Conservation (phyloP, 208 protist genomes). For the Crithidia fasciculata region DNA sequence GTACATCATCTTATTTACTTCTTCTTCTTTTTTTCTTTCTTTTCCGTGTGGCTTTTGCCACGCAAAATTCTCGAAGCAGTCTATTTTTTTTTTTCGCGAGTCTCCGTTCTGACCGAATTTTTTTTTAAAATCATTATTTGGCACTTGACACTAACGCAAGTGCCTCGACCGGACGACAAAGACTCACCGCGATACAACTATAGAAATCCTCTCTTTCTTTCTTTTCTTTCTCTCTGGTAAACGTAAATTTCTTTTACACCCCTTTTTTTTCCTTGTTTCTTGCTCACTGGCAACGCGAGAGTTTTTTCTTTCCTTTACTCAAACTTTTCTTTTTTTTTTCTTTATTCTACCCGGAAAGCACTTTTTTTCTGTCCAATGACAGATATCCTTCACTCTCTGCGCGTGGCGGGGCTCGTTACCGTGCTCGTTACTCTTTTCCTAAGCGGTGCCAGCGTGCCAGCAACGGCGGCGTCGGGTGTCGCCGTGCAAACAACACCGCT, state of each 20-base stretch:
- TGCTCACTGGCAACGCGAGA: neutral
- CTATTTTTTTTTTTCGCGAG: slow-evolving; percentile 23
- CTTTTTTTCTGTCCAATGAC: neutral
- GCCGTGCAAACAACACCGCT: slow-evolving; percentile 34
- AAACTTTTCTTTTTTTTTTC: slow-evolving; percentile 4
- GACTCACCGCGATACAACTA: no score
- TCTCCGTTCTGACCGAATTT: neutral
- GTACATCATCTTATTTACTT: no score
- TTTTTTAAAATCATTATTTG: neutral
- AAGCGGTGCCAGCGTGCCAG: no score
- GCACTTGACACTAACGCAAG: no score
- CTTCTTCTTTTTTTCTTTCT: no score
- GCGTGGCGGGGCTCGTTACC: neutral
- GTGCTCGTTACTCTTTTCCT: slow-evolving; percentile 2
- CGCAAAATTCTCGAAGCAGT: no score
- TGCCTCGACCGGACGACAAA: no score
- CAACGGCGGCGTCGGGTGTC: no score
- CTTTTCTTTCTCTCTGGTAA: slow-evolving; percentile 8
- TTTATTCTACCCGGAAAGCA: neutral
- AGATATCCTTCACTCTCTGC: neutral
- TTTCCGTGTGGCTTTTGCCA: no score
- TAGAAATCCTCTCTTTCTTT: neutral
- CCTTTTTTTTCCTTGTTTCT: neutral
- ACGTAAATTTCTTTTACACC: slow-evolving; percentile 4
- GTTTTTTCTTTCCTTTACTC: slow-evolving; percentile 5